A percentile compares a stretch with the other conserved stretches of the same genome.
These are phyloP conservation scores for Calocybe gangraenosa DNA, from an alignment of 768 basidiomycete species.

Conservation along the genomic window DNA sequence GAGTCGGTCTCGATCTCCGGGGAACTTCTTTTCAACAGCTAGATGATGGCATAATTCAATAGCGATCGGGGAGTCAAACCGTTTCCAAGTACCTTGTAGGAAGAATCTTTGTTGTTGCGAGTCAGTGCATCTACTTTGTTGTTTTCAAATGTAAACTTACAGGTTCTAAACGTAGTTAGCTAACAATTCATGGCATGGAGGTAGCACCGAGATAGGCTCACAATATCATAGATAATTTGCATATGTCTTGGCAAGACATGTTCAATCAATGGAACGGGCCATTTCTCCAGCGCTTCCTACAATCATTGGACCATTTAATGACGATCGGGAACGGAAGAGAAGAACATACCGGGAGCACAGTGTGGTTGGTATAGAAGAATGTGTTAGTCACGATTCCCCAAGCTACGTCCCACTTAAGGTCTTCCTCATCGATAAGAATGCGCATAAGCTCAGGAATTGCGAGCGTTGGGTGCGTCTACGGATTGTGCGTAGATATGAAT, in stretches of 20 bases:
- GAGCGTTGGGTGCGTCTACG: conserved; percentile 88
- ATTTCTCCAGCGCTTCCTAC: conserved; percentile 85
- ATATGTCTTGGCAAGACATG: conserved; percentile 83
- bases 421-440: conserved; percentile 88
- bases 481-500: not conserved
- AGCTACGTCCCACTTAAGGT: conserved; percentile 74
- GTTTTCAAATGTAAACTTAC: conserved; percentile 24
- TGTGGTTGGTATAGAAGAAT: conserved; percentile 96
- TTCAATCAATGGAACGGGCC: conserved; percentile 85
- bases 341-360: conserved; percentile 74
- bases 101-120: conserved; percentile 40
- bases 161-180: conserved; percentile 36
- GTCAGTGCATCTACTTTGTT: not conserved
- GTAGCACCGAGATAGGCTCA: conserved; percentile 33
- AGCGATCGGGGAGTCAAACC: too few species aligned
- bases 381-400: conserved; percentile 89
- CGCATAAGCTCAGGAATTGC: conserved; percentile 96
- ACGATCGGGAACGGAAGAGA: not conserved
- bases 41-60: not conserved
- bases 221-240: conserved; percentile 91
- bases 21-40: conserved; percentile 89
- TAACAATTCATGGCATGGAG: not conserved
- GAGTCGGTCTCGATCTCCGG: conserved; percentile 77
- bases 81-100: conserved; percentile 70
- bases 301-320: not conserved